phyloP scores from a whole-genome alignment of 176 grass and related monocot species.

The Puya raimondii region DNA sequence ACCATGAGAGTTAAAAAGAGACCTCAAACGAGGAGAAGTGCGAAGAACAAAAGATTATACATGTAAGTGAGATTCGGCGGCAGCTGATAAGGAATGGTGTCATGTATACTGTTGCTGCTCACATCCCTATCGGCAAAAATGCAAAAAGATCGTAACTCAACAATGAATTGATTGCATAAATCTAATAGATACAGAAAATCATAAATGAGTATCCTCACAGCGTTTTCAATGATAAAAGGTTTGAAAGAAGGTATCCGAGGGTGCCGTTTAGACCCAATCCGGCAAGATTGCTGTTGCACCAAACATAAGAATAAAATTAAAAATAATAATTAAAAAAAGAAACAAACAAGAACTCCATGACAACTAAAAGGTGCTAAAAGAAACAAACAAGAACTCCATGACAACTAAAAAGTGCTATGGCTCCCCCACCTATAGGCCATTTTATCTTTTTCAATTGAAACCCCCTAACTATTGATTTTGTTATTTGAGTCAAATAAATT shows the following conservation, averaged over 20 bases:
- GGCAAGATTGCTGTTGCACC: constrained; percentile 50
- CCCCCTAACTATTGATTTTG: too few relatives aligned
- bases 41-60: constrained; percentile 44
- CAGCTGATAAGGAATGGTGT: constrained; percentile 73
- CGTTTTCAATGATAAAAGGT: constrained; percentile 59
- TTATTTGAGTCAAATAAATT: too few relatives aligned
- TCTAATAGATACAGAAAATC: constrained; percentile 4
- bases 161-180: not conserved
- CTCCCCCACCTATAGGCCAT: not conserved
- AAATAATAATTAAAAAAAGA: constrained; percentile 5
- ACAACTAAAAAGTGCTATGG: not conserved
- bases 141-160: constrained; percentile 5
- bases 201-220: constrained; percentile 47
- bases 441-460: not conserved
- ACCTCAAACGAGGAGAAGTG: constrained; percentile 8
- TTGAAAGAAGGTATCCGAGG: constrained; percentile 61
- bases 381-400: constrained; percentile 1
- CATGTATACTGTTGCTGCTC: constrained; percentile 67
- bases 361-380: constrained; percentile 13
- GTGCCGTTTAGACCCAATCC: constrained; percentile 78
- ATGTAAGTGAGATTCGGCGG: constrained; percentile 75
- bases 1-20: not conserved
- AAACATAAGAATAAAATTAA: too few relatives aligned
- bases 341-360: not conserved
- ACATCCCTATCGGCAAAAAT: constrained; percentile 59